phyloP scores from a whole-genome alignment of 2,329 filamentous ascomycete species.

The Xylariaceae sp. region DNA sequence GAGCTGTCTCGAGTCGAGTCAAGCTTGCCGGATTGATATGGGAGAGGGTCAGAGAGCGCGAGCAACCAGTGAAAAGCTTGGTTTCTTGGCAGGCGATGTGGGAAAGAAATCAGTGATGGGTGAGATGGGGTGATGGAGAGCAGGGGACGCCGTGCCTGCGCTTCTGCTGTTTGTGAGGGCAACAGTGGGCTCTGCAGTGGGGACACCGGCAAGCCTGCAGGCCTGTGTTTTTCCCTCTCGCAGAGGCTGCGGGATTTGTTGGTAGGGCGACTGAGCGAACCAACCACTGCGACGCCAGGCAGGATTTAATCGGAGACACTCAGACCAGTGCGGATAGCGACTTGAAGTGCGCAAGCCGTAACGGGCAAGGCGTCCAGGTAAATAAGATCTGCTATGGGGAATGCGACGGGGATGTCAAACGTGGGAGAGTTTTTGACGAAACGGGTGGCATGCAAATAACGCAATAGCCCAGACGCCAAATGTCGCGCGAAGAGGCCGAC shows the following conservation, averaged over 20 bases:
- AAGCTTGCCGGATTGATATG: slow-evolving; percentile 18
- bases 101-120: slow-evolving; percentile 21
- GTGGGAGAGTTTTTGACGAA: slow-evolving; percentile 15
- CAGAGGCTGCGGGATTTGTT: slow-evolving; percentile 31
- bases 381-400: slow-evolving; percentile 20
- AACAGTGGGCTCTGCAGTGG: too few relatives aligned
- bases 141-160: too few relatives aligned
- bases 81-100: slow-evolving; percentile 25
- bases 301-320: background rate
- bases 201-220: slow-evolving; percentile 22
- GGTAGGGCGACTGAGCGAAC: slow-evolving; percentile 13
- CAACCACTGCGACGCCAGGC: slow-evolving; percentile 9
- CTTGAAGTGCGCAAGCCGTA: slow-evolving; percentile 26
- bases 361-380: slow-evolving; percentile 17
- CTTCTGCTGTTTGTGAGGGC: too few relatives aligned
- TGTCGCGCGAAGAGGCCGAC: too few relatives aligned
- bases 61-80: slow-evolving; percentile 23
- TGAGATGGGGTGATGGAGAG: slow-evolving; percentile 1
- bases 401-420: slow-evolving; percentile 19
- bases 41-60: slow-evolving; percentile 3
- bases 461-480: too few relatives aligned
- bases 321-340: slow-evolving; percentile 24
- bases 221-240: slow-evolving; percentile 12
- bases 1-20: slow-evolving; percentile 16
- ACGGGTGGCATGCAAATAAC: background rate